phyloP scores from a whole-genome alignment of 495 filamentous ascomycete species.

The Penicillium daleae region DNA sequence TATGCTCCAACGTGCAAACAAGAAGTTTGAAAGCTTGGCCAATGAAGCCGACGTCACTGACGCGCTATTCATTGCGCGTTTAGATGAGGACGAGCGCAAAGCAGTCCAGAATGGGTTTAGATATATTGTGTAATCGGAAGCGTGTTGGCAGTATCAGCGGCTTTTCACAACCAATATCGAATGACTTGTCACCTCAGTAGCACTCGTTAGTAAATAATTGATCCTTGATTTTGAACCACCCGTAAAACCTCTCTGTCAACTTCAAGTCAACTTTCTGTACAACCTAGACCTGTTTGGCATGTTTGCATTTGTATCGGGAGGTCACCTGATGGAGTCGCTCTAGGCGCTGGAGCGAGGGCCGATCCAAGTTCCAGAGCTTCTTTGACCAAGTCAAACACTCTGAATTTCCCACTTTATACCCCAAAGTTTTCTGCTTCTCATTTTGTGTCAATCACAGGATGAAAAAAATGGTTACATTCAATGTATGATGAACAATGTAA shows the following conservation, averaged over 20 bases:
- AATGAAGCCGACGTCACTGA: constrained; percentile 19
- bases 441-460: neutral
- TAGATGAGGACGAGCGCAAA: constrained; percentile 21
- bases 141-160: neutral
- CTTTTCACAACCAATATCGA: neutral
- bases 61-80: constrained; percentile 2
- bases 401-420: neutral
- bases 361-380: no score
- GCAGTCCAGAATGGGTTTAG: constrained; percentile 25
- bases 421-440: no score
- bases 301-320: neutral
- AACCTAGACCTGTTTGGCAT: neutral
- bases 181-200: neutral
- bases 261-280: no score
- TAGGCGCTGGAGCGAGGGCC: neutral
- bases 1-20: constrained; percentile 16
- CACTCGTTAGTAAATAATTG: neutral
- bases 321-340: neutral
- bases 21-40: constrained; percentile 21
- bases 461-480: neutral
- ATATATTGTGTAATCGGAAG: constrained; percentile 21
- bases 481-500: neutral
- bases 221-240: no score
- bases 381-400: neutral
- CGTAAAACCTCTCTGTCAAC: no score